These are phyloP conservation scores for Cystobasidiopsis lactophilus DNA, from an alignment of 768 basidiomycete species.

Conservation along the genomic window DNA sequence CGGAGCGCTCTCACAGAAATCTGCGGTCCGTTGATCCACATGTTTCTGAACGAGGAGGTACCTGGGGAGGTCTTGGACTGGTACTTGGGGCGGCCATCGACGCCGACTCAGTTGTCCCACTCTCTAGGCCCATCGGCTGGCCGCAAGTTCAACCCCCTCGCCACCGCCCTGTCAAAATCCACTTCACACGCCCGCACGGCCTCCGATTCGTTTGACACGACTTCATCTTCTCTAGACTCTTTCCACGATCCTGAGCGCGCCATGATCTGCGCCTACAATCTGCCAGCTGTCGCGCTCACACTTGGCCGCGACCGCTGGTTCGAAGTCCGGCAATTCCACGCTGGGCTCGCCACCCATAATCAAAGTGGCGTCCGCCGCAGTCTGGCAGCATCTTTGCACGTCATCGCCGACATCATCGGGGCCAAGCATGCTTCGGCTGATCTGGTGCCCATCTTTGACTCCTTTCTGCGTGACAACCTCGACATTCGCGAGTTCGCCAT, in stretches of 20 bases:
- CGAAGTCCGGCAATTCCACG: slow-evolving; percentile 44
- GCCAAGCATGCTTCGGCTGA: slow-evolving; percentile 42
- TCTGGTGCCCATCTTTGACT: slow-evolving; percentile 45
- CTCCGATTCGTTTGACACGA: too few species aligned
- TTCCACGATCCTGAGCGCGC: slow-evolving; percentile 41
- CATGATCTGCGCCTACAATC: slow-evolving; percentile 67
- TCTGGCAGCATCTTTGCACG: slow-evolving; percentile 69
- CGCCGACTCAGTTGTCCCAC: neutral
- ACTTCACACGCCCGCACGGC: too few species aligned
- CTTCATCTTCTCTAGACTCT: too few species aligned
- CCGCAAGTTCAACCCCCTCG: neutral
- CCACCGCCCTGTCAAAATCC: neutral
- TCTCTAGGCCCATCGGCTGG: neutral
- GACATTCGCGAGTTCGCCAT: slow-evolving; percentile 51
- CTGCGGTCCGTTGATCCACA: slow-evolving; percentile 68
- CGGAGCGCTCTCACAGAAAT: slow-evolving; percentile 62
- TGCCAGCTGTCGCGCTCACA: slow-evolving; percentile 69
- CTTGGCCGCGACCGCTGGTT: slow-evolving; percentile 55
- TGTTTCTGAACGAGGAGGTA: slow-evolving; percentile 38
- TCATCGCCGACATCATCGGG: slow-evolving; percentile 67
- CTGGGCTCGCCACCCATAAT: slow-evolving; percentile 39
- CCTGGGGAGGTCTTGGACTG: slow-evolving; percentile 51
- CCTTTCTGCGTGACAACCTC: slow-evolving; percentile 32
- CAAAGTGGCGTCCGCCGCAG: slow-evolving; percentile 48
- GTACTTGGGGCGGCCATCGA: slow-evolving; percentile 40